phyloP scores from a whole-genome alignment of 257 asterid genomes.

The Nicotiana sylvestris region DNA sequence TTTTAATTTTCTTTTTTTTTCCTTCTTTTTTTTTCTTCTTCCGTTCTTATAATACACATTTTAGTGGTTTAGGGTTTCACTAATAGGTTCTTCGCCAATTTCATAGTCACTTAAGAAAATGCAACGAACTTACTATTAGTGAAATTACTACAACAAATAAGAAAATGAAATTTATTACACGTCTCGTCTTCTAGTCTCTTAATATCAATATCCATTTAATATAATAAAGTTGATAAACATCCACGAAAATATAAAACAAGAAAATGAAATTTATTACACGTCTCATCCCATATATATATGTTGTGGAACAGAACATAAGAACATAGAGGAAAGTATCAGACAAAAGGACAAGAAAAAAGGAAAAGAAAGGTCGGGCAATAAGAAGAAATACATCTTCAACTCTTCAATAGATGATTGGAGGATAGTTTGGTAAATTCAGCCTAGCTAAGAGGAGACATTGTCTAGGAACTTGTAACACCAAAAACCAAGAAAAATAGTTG shows the following conservation, averaged over 20 bases:
- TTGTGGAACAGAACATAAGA: neutral
- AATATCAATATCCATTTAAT: neutral
- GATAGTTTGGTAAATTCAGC: slow-evolving; percentile 32
- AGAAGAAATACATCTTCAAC: slow-evolving; percentile 8
- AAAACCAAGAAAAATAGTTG: slow-evolving; percentile 30
- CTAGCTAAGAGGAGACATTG: slow-evolving; percentile 19
- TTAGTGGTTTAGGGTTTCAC: slow-evolving; percentile 30
- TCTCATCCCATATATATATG: neutral
- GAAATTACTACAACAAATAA: neutral
- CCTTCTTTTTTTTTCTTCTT: neutral
- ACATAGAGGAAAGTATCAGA: neutral
- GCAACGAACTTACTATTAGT: neutral
- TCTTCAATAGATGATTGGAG: slow-evolving; percentile 5
- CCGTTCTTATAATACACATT: neutral
- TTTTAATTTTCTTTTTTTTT: neutral
- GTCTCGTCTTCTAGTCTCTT: neutral
- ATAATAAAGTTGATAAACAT: neutral
- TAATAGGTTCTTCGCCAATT: slow-evolving; percentile 30
- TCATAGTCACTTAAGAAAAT: slow-evolving; percentile 20
- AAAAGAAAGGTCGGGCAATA: neutral
- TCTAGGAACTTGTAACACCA: slow-evolving; percentile 64
- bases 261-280: neutral
- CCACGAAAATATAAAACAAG: neutral
- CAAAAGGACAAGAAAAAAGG: neutral
- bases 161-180: neutral